These are phyloP conservation scores for Thielaviopsis populi DNA, from an alignment of 2,329 filamentous ascomycete genomes.

Conservation along the genomic window DNA sequence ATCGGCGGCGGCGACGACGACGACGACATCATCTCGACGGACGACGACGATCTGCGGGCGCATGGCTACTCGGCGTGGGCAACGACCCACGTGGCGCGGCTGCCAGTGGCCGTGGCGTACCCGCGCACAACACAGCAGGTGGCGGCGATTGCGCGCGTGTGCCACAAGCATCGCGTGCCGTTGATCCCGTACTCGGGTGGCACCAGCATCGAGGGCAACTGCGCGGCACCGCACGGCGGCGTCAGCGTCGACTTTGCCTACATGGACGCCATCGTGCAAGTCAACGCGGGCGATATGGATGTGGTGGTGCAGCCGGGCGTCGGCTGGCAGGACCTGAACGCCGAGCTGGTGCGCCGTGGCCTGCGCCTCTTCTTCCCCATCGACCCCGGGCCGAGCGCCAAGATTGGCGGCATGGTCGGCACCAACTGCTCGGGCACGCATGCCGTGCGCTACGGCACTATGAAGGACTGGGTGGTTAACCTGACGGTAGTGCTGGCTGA, in stretches of 20 bases:
- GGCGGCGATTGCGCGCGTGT: slow-evolving; percentile 48
- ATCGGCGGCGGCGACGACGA: slow-evolving; percentile 41
- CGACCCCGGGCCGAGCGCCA: slow-evolving; percentile 60
- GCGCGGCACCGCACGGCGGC: slow-evolving; percentile 72
- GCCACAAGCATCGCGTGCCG: slow-evolving; percentile 63
- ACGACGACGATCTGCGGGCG: slow-evolving; percentile 43
- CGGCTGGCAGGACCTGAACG: slow-evolving; percentile 83
- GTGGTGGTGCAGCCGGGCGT: slow-evolving; percentile 82
- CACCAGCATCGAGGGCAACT: slow-evolving; percentile 77
- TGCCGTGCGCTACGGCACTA: slow-evolving; percentile 66
- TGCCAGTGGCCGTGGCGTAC: slow-evolving; percentile 50
- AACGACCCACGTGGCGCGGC: slow-evolving; percentile 41
- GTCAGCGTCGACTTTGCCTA: slow-evolving; percentile 78
- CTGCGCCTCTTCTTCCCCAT: slow-evolving; percentile 80
- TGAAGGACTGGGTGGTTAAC: slow-evolving; percentile 81
- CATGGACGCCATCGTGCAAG: slow-evolving; percentile 68
- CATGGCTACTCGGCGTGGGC: slow-evolving; percentile 59
- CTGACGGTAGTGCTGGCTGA: slow-evolving; percentile 68
- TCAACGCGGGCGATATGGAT: slow-evolving; percentile 83
- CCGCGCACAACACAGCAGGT: slow-evolving; percentile 47
- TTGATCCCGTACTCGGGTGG: slow-evolving; percentile 81
- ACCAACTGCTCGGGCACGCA: slow-evolving; percentile 69
- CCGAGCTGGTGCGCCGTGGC: slow-evolving; percentile 48
- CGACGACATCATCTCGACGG: slow-evolving; percentile 46
- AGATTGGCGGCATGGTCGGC: slow-evolving; percentile 71